These are phyloP conservation scores for Penicillium goetzii DNA, from an alignment of 495 filamentous ascomycete species.

Conservation along the genomic window DNA sequence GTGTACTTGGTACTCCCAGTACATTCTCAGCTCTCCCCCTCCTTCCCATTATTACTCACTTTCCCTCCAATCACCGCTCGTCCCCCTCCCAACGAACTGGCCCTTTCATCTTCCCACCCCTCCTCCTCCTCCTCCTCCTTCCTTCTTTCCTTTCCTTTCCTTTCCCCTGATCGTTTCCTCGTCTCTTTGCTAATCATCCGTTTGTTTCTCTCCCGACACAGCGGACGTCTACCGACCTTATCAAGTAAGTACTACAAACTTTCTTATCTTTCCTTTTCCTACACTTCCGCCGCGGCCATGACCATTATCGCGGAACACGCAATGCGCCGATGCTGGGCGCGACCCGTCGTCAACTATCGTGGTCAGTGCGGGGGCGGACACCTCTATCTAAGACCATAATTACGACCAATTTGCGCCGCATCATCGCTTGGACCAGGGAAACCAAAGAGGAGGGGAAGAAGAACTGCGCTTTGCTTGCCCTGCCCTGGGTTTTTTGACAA, in stretches of 20 bases:
- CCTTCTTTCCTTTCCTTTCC: slow-evolving; percentile 25
- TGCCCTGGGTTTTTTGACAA: not conserved
- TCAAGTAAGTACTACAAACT: slow-evolving; percentile 49
- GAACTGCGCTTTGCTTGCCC: not conserved
- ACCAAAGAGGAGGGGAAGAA: not conserved
- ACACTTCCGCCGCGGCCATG: slow-evolving; percentile 11
- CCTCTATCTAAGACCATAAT: not conserved
- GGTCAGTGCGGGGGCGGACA: slow-evolving; percentile 37
- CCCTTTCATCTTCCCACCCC: slow-evolving; percentile 35
- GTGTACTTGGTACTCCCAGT: not conserved
- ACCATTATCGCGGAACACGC: slow-evolving; percentile 7
- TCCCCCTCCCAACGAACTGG: slow-evolving; percentile 11
- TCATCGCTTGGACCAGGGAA: not conserved
- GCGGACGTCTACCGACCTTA: slow-evolving; percentile 61
- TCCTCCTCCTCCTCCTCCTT: slow-evolving; percentile 17
- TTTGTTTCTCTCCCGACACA: slow-evolving; percentile 22
- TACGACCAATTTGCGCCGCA: not conserved
- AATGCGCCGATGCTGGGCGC: slow-evolving; percentile 9
- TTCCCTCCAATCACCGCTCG: slow-evolving; percentile 15
- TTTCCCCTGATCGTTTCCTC: slow-evolving; percentile 30
- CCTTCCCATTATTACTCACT: not conserved
- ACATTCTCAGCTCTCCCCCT: slow-evolving; percentile 15
- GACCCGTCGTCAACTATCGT: slow-evolving; percentile 16
- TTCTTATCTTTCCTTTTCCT: slow-evolving; percentile 9
- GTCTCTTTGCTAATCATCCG: slow-evolving; percentile 18